Evolutionary conservation across 1,284 basidiomycete genomes (phyloP), one percentile per base, ranked within the genome.

Genomic region (Ganoderma boninense): DNA sequence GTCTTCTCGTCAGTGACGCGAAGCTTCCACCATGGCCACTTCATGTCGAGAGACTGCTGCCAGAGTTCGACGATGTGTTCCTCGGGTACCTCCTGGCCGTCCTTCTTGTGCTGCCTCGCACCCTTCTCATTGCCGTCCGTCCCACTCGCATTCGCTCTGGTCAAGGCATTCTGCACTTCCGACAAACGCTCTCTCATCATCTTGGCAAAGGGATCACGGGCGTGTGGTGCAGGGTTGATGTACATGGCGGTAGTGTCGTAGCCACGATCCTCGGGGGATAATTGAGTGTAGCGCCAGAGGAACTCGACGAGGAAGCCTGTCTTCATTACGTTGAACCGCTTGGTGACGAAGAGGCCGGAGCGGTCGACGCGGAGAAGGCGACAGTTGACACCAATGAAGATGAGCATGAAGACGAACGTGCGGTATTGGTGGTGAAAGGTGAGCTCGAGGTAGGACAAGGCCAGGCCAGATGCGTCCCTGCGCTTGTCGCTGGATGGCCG

Each of bases 291-390:
- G 10, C 69, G 69, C 64, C 63, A 70, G 52, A 75, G 40, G 67
- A 76, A 75, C 11, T 70, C 54, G 20, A 20, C 43, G 5, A 75
- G 64, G 26, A 13, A 42, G 14, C 38, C 54, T 2, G 71, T 52
- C 10, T 52, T 4, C 10, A 42, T 63, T 49, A 73, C 70, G 57
- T 67, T 44, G 69, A 75, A 69, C 52, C 68, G 63, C 62, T 68
- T 57, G 1, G 69, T 64, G 23, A 68, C 62, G 52, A 66, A 35
- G 16, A 66, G 10, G 7, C 70, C 69, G 1, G 71, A 65, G 26
- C 70, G 63, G 35, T 76, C 73, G 52, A 64, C 29, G 23, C 65
- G 52, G 26, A 66, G 11, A 20, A 76, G 18, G 23, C 75, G 71
- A 4, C 63, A 70, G 49, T 62, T 57, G 14, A 61, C 20, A 38